These are phyloP conservation scores for Thermomucor indicae-seudaticae DNA, from an alignment of 371 early-diverging fungal species.

Conservation along the genomic window DNA sequence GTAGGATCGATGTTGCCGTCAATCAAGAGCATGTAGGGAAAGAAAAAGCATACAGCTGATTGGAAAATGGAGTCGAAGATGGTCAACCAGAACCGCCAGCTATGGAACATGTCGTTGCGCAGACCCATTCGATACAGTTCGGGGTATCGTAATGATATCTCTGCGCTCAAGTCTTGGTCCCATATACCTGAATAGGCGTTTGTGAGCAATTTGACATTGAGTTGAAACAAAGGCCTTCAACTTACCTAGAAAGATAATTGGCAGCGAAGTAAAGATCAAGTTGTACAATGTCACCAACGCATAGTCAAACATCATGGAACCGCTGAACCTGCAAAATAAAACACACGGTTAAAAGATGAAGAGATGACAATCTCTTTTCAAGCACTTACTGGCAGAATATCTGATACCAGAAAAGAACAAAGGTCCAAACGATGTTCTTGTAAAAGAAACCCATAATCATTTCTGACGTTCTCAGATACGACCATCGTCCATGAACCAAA, in stretches of 20 bases:
- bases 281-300: constrained; percentile 74
- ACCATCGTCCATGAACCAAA: constrained; percentile 87
- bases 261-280: constrained; percentile 71
- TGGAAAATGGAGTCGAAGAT: constrained; percentile 86
- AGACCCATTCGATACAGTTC: constrained; percentile 87
- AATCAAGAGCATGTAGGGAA: constrained; percentile 52
- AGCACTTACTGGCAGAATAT: constrained; percentile 62
- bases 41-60: constrained; percentile 78
- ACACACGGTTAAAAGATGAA: neutral
- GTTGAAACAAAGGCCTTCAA: neutral
- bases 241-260: constrained; percentile 52
- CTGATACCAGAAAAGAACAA: constrained; percentile 81
- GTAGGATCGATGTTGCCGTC: constrained; percentile 40
- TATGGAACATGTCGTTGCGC: constrained; percentile 75
- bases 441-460: constrained; percentile 79
- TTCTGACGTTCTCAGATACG: constrained; percentile 71
- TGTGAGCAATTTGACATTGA: neutral
- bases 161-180: constrained; percentile 85
- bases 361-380: neutral
- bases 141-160: constrained; percentile 72
- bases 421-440: constrained; percentile 77
- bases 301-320: constrained; percentile 72
- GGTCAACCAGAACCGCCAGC: constrained; percentile 79
- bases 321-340: constrained; percentile 27
- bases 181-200: constrained; percentile 60